phyloP scores from a whole-genome alignment of 2,329 filamentous ascomycete genomes.

The Drechslerella stenobrocha region DNA sequence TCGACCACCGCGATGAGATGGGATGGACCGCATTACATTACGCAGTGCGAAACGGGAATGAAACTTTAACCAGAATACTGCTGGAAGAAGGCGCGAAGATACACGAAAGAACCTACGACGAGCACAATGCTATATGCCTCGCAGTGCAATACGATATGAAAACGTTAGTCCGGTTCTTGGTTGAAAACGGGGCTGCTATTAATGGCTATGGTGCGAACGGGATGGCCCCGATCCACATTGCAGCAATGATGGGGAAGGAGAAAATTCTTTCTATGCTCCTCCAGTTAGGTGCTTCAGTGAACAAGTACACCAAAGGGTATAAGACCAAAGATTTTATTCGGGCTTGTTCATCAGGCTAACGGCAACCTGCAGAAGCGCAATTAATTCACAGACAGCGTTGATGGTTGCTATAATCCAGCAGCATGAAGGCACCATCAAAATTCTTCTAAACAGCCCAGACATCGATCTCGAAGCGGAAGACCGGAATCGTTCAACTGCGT shows the following conservation, averaged over 20 bases:
- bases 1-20: constrained; percentile 25
- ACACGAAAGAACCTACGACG: constrained; percentile 31
- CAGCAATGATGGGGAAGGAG: constrained; percentile 38
- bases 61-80: constrained; percentile 41
- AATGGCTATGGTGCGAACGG: constrained; percentile 41
- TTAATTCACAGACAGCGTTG: constrained; percentile 48
- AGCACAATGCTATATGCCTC: constrained; percentile 39
- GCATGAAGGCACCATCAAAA: constrained; percentile 38
- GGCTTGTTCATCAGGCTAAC: constrained; percentile 1
- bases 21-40: constrained; percentile 45
- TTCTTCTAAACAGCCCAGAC: constrained; percentile 33
- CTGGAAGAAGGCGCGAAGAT: constrained; percentile 48
- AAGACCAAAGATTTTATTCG: neutral
- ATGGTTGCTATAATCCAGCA: constrained; percentile 42
- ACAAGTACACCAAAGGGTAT: constrained; percentile 45
- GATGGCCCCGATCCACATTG: constrained; percentile 43
- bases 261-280: constrained; percentile 31
- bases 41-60: constrained; percentile 39
- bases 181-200: constrained; percentile 39
- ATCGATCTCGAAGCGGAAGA: constrained; percentile 43
- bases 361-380: constrained; percentile 20
- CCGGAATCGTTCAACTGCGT: constrained; percentile 39
- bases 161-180: constrained; percentile 30
- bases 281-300: constrained; percentile 30
- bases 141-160: constrained; percentile 39